phyloP scores from a whole-genome alignment of 148 eudicot genomes.

The Amaranthus palmeri region DNA sequence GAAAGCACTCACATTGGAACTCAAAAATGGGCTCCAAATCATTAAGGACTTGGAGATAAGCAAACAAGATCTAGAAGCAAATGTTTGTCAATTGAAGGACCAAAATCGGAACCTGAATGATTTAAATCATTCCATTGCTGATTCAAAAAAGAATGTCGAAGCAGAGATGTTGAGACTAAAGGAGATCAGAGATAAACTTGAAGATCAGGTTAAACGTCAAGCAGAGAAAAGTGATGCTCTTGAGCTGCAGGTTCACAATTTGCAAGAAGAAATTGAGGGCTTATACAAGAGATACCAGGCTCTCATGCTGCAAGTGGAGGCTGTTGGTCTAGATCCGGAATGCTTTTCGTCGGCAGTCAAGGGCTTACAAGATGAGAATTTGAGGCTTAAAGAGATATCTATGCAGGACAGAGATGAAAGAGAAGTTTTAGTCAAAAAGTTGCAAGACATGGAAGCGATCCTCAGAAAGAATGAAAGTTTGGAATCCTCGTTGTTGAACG shows the following conservation, averaged over 20 bases:
- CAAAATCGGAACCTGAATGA: conserved; percentile 60
- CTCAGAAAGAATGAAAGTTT: conserved; percentile 36
- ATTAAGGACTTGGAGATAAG: conserved; percentile 54
- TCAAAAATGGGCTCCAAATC: conserved; percentile 60
- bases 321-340: conserved; percentile 58
- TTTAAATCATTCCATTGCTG: conserved; percentile 35
- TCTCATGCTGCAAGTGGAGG: conserved; percentile 53
- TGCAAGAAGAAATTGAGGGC: conserved; percentile 63
- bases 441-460: conserved; percentile 53
- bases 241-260: conserved; percentile 43
- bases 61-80: conserved; percentile 62
- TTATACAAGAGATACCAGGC: conserved; percentile 52
- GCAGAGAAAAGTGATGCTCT: conserved; percentile 47
- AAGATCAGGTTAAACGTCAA: conserved; percentile 63
- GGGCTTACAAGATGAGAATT: conserved; percentile 64
- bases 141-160: conserved; percentile 47
- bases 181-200: conserved; percentile 72
- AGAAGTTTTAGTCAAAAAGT: conserved; percentile 42
- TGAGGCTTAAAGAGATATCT: conserved; percentile 47
- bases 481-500: conserved; percentile 40
- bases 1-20: conserved; percentile 63
- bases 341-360: conserved; percentile 43
- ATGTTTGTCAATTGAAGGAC: conserved; percentile 44
- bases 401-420: conserved; percentile 47
- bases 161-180: conserved; percentile 45